phyloP scores from a whole-genome alignment of 2,329 filamentous ascomycete genomes.

The Colletotrichum sp. region DNA sequence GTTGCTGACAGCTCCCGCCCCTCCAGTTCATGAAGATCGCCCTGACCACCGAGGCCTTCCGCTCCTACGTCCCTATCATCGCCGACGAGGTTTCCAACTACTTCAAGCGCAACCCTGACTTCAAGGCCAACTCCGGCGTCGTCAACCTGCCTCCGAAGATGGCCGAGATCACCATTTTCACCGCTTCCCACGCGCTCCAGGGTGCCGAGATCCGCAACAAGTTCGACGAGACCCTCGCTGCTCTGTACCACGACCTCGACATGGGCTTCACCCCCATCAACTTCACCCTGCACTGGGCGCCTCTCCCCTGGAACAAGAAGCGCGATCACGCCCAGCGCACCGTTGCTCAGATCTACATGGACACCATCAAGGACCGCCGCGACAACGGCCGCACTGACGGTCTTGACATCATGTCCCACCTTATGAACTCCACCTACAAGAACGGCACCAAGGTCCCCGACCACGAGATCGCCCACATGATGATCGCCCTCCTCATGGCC shows the following conservation, averaged over 20 bases:
- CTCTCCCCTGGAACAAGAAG: slow-evolving; percentile 85
- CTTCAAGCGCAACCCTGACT: slow-evolving; percentile 68
- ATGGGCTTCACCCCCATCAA: slow-evolving; percentile 91
- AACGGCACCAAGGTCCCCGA: slow-evolving; percentile 80
- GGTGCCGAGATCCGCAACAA: slow-evolving; percentile 81
- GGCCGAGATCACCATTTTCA: slow-evolving; percentile 89
- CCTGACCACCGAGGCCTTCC: slow-evolving; percentile 76
- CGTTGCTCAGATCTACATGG: slow-evolving; percentile 81
- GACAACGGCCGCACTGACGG: slow-evolving; percentile 53
- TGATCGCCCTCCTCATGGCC: slow-evolving; percentile 93
- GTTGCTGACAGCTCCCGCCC: slow-evolving; percentile 19
- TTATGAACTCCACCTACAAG: slow-evolving; percentile 88
- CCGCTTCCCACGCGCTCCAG: slow-evolving; percentile 84
- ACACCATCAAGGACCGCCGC: slow-evolving; percentile 78
- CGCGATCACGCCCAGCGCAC: slow-evolving; percentile 81
- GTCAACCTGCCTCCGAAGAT: slow-evolving; percentile 77
- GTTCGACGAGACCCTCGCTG: slow-evolving; percentile 81
- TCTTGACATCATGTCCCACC: slow-evolving; percentile 86
- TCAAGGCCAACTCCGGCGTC: slow-evolving; percentile 71
- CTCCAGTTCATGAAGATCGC: slow-evolving; percentile 79
- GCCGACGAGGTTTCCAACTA: slow-evolving; percentile 75
- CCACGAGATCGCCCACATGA: slow-evolving; percentile 87
- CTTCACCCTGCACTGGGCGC: slow-evolving; percentile 88
- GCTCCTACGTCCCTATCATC: slow-evolving; percentile 79
- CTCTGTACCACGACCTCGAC: slow-evolving; percentile 86